Evolutionary conservation across 2,329 filamentous ascomycete genomes (phyloP).

Genomic region (Diatrype stigma): DNA sequence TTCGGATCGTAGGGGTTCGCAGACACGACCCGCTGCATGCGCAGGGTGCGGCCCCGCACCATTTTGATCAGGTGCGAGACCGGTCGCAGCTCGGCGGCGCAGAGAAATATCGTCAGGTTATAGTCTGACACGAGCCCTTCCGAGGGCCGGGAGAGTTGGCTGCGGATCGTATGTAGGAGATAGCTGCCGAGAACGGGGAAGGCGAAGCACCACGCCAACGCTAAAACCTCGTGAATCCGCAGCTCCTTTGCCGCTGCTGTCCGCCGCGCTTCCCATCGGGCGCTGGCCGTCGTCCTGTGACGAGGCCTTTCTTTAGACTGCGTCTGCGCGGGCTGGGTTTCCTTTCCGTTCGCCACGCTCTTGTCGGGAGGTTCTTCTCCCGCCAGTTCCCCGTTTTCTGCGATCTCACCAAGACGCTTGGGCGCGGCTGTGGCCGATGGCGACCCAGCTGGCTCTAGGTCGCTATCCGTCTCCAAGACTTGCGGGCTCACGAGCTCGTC

Average conservation of each 20-base stretch:
- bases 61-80: conserved; percentile 77
- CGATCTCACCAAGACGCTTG: conserved; percentile 43
- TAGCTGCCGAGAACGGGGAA: conserved; percentile 78
- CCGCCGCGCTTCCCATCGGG: conserved; percentile 21
- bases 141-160: conserved; percentile 75
- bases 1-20: conserved; percentile 43
- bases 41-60: conserved; percentile 71
- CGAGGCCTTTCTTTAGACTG: conserved; percentile 8
- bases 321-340: not conserved
- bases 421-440: conserved; percentile 23
- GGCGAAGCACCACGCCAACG: conserved; percentile 73
- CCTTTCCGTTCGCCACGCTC: not conserved
- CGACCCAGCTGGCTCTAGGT: conserved; percentile 27
- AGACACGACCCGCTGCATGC: conserved; percentile 71
- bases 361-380: conserved; percentile 4
- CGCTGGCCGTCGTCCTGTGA: conserved; percentile 10
- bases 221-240: conserved; percentile 68
- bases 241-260: conserved; percentile 57
- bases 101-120: conserved; percentile 85
- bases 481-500: conserved; percentile 38
- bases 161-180: conserved; percentile 75
- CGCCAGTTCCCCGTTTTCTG: conserved; percentile 16
- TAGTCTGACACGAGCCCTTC: conserved; percentile 88
- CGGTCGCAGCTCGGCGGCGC: conserved; percentile 82
- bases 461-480: conserved; percentile 43